Evolutionary conservation across 2,329 filamentous ascomycete genomes (phyloP), one percentile per base, ranked within the genome.

Genomic region (Paecilomyces fulvus): DNA sequence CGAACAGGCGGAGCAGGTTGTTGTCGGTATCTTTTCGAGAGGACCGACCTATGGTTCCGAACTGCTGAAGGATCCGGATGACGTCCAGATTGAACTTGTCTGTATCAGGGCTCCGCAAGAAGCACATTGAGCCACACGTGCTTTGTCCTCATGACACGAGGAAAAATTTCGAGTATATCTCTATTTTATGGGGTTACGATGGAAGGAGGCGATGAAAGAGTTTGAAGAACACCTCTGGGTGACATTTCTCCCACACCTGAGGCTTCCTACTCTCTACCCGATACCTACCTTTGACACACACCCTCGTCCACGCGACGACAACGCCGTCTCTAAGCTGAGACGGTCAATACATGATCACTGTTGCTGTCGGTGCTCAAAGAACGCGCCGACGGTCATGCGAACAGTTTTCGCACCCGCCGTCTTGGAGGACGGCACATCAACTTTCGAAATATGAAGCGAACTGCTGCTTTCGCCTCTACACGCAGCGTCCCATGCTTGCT

Each of bases 11-110:
- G 61, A 62, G 9, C 70, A 73, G 54, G 67, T 73, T 3, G 71
- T 69, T 9, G 68, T 74, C 20, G 71, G 66, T 2, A 72, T 74
- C 25, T 61, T 73, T 53, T 69, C 67, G 61, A 67, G 71, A 5
- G 62, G 59, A 1, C 71, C 71, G 3, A 61, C 63, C 2, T 68
- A 65, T 49, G 62, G 67, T 30, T 65, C 63, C 30, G 28, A 56
- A 7, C 64, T 63, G 11, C 64, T 66, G 1, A 49, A 57, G 1
- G 57, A 60, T 28, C 62, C 62, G 8, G 59, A 71, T 12, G 71
- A 72, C 28, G 64, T 74, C 3, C 64, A 69, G 48, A 60, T 74
- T 46, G 70, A 73, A 49, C 60, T 74, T 17, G 67, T 69, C 25
- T 74, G 71, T 52, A 57, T 70, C 20, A 69, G 70, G 59, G 71